Conservation (phyloP, 148 eudicot genomes). For the Nepenthes mirabilis region DNA sequence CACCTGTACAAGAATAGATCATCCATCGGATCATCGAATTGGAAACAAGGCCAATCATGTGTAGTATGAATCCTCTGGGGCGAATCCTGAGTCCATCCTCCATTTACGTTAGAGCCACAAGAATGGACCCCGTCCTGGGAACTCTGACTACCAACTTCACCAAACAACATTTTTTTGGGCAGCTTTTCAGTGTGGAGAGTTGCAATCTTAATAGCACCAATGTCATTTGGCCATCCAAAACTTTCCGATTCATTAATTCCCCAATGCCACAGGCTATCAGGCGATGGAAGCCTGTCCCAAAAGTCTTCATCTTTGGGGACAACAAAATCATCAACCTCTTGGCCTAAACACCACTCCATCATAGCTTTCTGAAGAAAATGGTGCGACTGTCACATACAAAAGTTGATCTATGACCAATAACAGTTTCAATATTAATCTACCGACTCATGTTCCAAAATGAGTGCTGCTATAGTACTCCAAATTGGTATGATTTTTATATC, state of each 20-base stretch:
- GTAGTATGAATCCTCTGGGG: too few species aligned
- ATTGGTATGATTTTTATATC: too few species aligned
- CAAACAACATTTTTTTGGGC: constrained; percentile 14
- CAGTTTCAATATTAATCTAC: too few species aligned
- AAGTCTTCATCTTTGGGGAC: constrained; percentile 41
- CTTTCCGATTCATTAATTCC: constrained; percentile 22
- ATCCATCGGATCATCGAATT: constrained; percentile 28
- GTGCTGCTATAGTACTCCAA: too few species aligned
- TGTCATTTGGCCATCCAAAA: constrained; percentile 23
- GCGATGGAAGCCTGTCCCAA: constrained; percentile 43
- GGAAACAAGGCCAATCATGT: constrained; percentile 21
- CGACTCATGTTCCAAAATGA: too few species aligned
- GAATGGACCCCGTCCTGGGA: too few species aligned
- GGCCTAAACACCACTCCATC: constrained; percentile 60
- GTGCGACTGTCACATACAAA: too few species aligned
- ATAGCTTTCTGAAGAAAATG: constrained; percentile 14
- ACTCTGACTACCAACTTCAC: constrained; percentile 17
- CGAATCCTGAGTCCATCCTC: too few species aligned
- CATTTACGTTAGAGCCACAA: too few species aligned
- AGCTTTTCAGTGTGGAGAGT: constrained; percentile 14
- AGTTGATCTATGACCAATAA: too few species aligned
- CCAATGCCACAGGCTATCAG: constrained; percentile 51
- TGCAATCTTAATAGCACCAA: constrained; percentile 12
- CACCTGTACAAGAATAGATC: constrained; percentile 54
- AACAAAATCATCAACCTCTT: constrained; percentile 37